Evolutionary conservation across 2,329 filamentous ascomycete genomes (phyloP).

Genomic region (Trichoderma aggressivum): DNA sequence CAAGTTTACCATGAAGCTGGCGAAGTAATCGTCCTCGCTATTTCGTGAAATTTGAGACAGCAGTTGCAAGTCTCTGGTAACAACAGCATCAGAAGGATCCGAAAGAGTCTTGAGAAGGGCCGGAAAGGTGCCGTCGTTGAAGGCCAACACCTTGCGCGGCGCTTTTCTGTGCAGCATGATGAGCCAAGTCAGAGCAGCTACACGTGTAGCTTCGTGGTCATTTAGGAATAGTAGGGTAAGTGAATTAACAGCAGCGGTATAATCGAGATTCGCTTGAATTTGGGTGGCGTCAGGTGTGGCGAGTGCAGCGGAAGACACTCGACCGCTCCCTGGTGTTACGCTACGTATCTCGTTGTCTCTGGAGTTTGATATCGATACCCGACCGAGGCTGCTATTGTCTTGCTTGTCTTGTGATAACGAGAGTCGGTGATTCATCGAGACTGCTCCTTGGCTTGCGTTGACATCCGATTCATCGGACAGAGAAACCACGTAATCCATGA

Average conservation of each 20-base stretch:
- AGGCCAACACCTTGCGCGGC: slow-evolving; percentile 85
- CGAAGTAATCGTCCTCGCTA: slow-evolving; percentile 95
- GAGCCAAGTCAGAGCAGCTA: slow-evolving; percentile 91
- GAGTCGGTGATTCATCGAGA: slow-evolving; percentile 38
- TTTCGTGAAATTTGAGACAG: slow-evolving; percentile 95
- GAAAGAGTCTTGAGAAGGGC: slow-evolving; percentile 94
- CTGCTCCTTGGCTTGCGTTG: slow-evolving; percentile 20
- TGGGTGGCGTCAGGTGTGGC: slow-evolving; percentile 40
- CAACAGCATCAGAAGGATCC: slow-evolving; percentile 91
- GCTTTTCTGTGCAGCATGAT: slow-evolving; percentile 98
- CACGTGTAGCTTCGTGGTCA: slow-evolving; percentile 91
- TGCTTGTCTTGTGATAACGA: slow-evolving; percentile 43
- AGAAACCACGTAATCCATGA: slow-evolving; percentile 93
- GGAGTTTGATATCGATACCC: slow-evolving; percentile 51
- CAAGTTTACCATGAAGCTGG: slow-evolving; percentile 96
- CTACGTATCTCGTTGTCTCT: slow-evolving; percentile 53
- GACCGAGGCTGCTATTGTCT: slow-evolving; percentile 48
- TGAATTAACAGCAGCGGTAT: slow-evolving; percentile 89
- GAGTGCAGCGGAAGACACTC: slow-evolving; percentile 42
- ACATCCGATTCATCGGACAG: slow-evolving; percentile 66
- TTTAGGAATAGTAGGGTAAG: slow-evolving; percentile 92
- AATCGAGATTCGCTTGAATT: slow-evolving; percentile 76
- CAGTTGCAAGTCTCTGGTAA: slow-evolving; percentile 88
- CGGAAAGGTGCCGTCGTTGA: slow-evolving; percentile 96
- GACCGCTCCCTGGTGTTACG: slow-evolving; percentile 50